Evolutionary conservation across 441 rosid genomes (phyloP).

Genomic region (Sinapis alba): DNA sequence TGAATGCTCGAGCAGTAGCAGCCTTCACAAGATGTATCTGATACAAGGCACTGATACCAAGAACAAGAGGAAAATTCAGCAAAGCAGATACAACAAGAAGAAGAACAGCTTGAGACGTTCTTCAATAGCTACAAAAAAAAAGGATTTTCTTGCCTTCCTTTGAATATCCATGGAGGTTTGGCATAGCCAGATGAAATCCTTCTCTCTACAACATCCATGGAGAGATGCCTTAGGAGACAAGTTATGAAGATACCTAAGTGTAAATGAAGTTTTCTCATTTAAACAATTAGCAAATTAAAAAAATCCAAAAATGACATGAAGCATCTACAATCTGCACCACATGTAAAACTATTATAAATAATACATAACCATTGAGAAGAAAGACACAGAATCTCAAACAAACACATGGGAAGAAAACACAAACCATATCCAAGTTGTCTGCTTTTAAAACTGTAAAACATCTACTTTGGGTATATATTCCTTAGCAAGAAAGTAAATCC

Average conservation of each 20-base stretch:
- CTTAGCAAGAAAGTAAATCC: not conserved
- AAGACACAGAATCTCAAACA: constrained; percentile 1
- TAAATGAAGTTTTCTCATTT: not conserved
- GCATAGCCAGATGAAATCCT: constrained; percentile 64
- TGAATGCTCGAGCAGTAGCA: constrained; percentile 75
- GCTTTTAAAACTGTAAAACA: not conserved
- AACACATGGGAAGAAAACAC: constrained; percentile 3
- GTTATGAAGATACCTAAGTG: not conserved
- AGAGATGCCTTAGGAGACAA: constrained; percentile 28
- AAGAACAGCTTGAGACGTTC: not conserved
- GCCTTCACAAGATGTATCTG: constrained; percentile 97
- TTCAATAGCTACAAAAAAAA: not conserved
- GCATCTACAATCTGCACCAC: not conserved
- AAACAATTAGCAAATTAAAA: constrained; percentile 6
- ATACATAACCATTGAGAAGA: not conserved
- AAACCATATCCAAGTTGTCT: constrained; percentile 5
- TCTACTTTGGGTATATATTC: constrained; percentile 2
- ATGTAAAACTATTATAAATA: not conserved
- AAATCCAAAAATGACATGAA: not conserved
- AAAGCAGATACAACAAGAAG: constrained; percentile 2
- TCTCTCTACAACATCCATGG: constrained; percentile 54
- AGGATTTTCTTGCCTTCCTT: constrained; percentile 71
- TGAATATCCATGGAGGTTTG: constrained; percentile 91
- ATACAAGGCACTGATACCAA: constrained; percentile 76
- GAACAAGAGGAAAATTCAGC: constrained; percentile 4